Conservation (phyloP, 495 filamentous ascomycete species). For the Staphylotrichum tortipilum region DNA sequence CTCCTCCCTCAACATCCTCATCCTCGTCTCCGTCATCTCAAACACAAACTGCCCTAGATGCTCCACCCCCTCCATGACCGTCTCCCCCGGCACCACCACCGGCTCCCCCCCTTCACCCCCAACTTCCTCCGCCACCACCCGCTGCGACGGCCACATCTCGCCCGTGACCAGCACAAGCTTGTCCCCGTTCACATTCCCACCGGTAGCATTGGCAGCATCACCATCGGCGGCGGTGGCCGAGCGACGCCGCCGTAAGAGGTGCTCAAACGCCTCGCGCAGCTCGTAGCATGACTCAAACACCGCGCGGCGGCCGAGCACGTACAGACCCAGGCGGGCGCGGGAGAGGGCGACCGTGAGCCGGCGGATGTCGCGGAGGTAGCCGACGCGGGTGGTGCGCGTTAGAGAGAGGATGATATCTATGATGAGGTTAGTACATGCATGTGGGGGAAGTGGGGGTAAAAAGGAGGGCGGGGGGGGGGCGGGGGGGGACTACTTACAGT, state of each 20-base stretch:
- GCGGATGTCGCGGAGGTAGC: conserved; percentile 87
- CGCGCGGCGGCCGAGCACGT: conserved; percentile 82
- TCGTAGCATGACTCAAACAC: conserved; percentile 88
- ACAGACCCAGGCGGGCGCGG: conserved; percentile 82
- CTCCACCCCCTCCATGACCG: conserved; percentile 80
- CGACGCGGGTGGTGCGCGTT: conserved; percentile 78
- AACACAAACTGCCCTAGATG: conserved; percentile 95
- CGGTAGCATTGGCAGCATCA: too few relatives aligned
- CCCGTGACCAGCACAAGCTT: conserved; percentile 73
- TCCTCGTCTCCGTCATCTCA: conserved; percentile 86
- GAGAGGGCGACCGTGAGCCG: conserved; percentile 96
- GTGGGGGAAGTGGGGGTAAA: not conserved
- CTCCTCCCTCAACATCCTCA: conserved; percentile 44
- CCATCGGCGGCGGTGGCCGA: too few relatives aligned
- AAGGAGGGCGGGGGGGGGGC: conserved; percentile 10
- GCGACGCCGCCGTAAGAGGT: conserved; percentile 54
- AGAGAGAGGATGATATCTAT: conserved; percentile 91
- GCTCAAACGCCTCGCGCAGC: conserved; percentile 73
- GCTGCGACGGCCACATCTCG: conserved; percentile 72
- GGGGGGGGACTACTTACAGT: too few relatives aligned
- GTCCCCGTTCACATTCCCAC: too few relatives aligned
- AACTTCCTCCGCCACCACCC: conserved; percentile 49
- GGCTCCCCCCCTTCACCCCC: conserved; percentile 15
- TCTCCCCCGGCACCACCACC: conserved; percentile 34
- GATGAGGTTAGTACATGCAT: not conserved